A percentile compares a stretch with the other conserved stretches of the same genome.
Conservation (phyloP, 2,329 filamentous ascomycete genomes). For the Meredithiella fracta region DNA sequence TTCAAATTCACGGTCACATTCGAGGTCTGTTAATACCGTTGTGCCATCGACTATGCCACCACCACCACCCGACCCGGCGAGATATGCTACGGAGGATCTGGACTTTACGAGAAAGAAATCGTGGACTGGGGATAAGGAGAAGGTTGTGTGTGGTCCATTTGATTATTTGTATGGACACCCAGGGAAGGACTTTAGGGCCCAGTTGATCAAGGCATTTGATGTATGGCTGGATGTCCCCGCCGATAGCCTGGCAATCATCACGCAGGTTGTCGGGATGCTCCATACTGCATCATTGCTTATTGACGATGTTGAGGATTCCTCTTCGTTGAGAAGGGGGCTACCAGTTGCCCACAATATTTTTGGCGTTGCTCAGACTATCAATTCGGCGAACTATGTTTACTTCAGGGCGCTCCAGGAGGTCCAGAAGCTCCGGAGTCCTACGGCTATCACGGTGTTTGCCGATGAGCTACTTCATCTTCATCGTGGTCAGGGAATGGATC, state of each 20-base stretch:
- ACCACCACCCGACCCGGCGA: conserved; percentile 30
- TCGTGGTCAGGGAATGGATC: conserved; percentile 76
- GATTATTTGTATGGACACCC: conserved; percentile 66
- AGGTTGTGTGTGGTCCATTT: conserved; percentile 60
- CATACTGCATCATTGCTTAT: conserved; percentile 72
- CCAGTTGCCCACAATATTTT: conserved; percentile 77
- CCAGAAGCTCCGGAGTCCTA: conserved; percentile 50
- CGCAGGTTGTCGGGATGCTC: conserved; percentile 65
- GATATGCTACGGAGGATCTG: conserved; percentile 39
- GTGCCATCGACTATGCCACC: conserved; percentile 12
- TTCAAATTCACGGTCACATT: conserved; percentile 11
- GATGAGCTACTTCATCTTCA: conserved; percentile 76
- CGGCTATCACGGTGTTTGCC: conserved; percentile 53
- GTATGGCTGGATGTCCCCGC: conserved; percentile 59
- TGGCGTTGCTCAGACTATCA: conserved; percentile 75
- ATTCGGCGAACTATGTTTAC: conserved; percentile 80
- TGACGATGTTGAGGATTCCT: conserved; percentile 78
- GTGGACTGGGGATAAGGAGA: conserved; percentile 63
- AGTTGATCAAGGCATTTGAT: conserved; percentile 69
- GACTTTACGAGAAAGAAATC: conserved; percentile 33
- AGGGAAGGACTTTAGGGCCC: conserved; percentile 69
- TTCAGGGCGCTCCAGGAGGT: conserved; percentile 65
- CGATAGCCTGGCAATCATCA: conserved; percentile 56
- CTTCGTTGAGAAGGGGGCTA: conserved; percentile 56
- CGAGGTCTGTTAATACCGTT: conserved; percentile 7